Conservation (phyloP, 805 yeast genomes). For the Scheffersomyces stipitis region DNA sequence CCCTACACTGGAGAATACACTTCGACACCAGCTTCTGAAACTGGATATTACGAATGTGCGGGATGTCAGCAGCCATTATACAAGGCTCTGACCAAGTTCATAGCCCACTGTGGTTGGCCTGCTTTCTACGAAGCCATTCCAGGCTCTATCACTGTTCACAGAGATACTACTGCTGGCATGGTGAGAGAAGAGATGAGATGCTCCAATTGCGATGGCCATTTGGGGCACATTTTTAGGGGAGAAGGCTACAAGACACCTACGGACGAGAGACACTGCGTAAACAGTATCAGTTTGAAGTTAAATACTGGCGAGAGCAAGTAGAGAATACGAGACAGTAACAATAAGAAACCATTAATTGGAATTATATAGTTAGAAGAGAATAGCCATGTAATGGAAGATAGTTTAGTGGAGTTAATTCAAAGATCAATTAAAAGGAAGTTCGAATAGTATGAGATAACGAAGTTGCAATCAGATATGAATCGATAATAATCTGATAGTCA, state of each 20-base stretch:
- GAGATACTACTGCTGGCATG: conserved; percentile 74
- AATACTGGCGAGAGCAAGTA: conserved; percentile 12
- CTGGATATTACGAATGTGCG: conserved; percentile 79
- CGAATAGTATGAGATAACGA: no score
- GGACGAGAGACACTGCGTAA: conserved; percentile 93
- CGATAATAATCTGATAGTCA: no score
- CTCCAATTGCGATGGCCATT: conserved; percentile 84
- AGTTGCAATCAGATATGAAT: no score
- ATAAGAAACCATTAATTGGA: no score
- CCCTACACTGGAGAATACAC: conserved; percentile 65
- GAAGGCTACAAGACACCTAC: conserved; percentile 91
- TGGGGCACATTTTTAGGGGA: conserved; percentile 93
- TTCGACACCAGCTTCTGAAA: conserved; percentile 45
- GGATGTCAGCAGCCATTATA: conserved; percentile 84
- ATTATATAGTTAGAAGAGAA: no score
- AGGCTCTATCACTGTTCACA: conserved; percentile 62
- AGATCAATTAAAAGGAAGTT: no score
- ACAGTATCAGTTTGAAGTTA: conserved; percentile 78
- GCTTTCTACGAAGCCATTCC: conserved; percentile 90
- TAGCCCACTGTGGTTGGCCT: conserved; percentile 98
- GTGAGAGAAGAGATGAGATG: conserved; percentile 87
- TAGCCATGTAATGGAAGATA: no score
- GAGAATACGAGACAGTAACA: no score
- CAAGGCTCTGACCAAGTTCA: conserved; percentile 76
- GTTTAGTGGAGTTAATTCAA: no score